A percentile compares a stretch with the other conserved stretches of the same genome.
Evolutionary conservation across 1,139 yeast genomes (phyloP).

Genomic region (Ogataea hybrid): DNA sequence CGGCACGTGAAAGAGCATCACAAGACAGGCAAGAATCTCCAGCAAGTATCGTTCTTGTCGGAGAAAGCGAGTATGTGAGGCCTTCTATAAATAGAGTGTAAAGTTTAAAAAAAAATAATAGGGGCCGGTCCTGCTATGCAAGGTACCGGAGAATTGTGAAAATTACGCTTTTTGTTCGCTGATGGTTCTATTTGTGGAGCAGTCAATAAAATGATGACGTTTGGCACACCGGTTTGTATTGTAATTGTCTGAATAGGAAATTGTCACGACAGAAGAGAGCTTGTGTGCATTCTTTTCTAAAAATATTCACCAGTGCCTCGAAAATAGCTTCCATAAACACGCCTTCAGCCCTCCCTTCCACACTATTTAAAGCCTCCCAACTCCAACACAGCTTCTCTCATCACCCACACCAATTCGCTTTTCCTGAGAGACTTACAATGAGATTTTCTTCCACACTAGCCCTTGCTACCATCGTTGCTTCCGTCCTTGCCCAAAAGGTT

Average conservation of each 20-base stretch:
- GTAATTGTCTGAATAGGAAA: no score
- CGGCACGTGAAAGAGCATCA: conserved; percentile 26
- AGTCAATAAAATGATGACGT: no score
- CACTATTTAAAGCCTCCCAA: not conserved
- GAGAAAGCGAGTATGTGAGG: not conserved
- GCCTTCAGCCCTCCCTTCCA: not conserved
- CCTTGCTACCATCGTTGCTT: conserved; percentile 29
- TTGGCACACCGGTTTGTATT: no score
- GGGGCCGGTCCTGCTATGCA: not conserved
- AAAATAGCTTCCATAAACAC: not conserved
- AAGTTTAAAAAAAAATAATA: not conserved
- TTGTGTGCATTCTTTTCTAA: not conserved
- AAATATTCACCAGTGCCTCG: not conserved
- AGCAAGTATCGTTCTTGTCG: conserved; percentile 16
- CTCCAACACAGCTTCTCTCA: not conserved
- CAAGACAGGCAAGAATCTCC: conserved; percentile 24
- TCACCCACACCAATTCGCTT: not conserved
- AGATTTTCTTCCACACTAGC: conserved; percentile 12
- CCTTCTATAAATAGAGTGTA: not conserved
- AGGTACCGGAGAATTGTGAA: not conserved
- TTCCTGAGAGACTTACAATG: conserved; percentile 6
- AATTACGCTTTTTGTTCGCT: not conserved
- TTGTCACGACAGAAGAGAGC: no score
- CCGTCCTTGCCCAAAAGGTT: conserved; percentile 19
- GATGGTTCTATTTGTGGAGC: no score